Base-by-base conservation (phyloP, 352 stramenopile species). In the Phytophthora fragariae region DNA sequence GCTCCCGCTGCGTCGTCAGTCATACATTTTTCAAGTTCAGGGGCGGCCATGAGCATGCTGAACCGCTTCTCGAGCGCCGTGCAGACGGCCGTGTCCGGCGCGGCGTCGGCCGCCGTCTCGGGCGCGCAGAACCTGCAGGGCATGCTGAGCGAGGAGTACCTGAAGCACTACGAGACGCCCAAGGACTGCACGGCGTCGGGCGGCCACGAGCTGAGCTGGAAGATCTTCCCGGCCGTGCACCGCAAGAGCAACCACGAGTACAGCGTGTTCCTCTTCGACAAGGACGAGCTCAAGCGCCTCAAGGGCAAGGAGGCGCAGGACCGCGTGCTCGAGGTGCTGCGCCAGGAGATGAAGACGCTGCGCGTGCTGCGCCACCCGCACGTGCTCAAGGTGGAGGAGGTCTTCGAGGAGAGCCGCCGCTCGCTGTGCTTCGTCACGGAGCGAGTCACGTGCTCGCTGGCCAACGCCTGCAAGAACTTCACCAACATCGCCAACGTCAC, bases 361-460 rank as follows among this genome's bases (percentile, higher is more conserved):
- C 88, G 91, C 0, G 58, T 97, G 63, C 79, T 97, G 68, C 90
- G 92, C 21, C 90, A 97, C 66, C 91, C 92, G 57, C 86, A 96
- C 60, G 90, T 97, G 74, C 85, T 98, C 64, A 96, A 97, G 68
- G 90, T 96, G 50, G 91, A 96, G 68, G 92, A 98, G 70, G 88
- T 97, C 29, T 96, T 94, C 73, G 92, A 98, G 53, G 92, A 96
- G 65, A 94, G 79, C 50, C 83, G 90, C 17, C 89, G 90, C 60
- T 91, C 89, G 59, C 80, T 98, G 35, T 92, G 88, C 56, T 98
- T 98, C 73, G 92, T 97, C 39, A 97, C 92, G 5, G 92, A 98
- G 72, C 90, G 91, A 37, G 81, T 98, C 53, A 95, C 86, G 21
- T 98, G 91, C 74, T 98, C 92, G 57, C 79, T 98, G 46, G 91